Evolutionary conservation across 805 yeast species (phyloP), one percentile per base, ranked within the genome.

Genomic region (Kluyveromyces siamensis): DNA sequence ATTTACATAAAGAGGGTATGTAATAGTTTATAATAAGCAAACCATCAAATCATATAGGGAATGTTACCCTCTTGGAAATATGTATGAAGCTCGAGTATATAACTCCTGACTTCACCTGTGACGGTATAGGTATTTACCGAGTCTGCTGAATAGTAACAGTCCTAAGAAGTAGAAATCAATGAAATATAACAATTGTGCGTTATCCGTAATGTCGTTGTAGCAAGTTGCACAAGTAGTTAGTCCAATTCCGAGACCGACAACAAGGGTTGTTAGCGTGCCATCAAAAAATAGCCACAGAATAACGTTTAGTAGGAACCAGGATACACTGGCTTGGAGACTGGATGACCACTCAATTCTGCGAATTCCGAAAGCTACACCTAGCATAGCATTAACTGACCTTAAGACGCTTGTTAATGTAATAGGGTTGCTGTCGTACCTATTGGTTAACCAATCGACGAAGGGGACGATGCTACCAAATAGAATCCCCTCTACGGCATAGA

Each of bases 341-440:
- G 84, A 75, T 44, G 73, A 66, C 91, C 91, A 84, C 56, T 81
- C 83, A 37, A 82, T 70, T 53, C 78, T 80, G 55, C 86, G 74
- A 35, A 85, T 74, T 21, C 87, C 88, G 58, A 80, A 84, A 5
- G 81, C 74, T 36, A 85, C 76, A 2, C 95, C 95, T 40, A 84
- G 66, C 56, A 84, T 74, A 2, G 87, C 83, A 48, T 83, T 76
- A 17, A 53, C 52, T 10, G 52, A 49, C 25, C 52, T 47, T 49
- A 46, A 41, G 44, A 47, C 49, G 38, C 51, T 50, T 2, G 62
- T 54, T 16, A 60, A 53, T n/a, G 56, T 45, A 42, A 48, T 41
- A 8, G 59, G 50, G 39, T 46, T 48, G 39, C 40, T 49, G 18
- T 50, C 46, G 30, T 47, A 45, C 36, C 52, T 47, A 19, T 54